Conservation (phyloP, 2,329 filamentous ascomycete genomes). For the Basipetospora sp. region DNA sequence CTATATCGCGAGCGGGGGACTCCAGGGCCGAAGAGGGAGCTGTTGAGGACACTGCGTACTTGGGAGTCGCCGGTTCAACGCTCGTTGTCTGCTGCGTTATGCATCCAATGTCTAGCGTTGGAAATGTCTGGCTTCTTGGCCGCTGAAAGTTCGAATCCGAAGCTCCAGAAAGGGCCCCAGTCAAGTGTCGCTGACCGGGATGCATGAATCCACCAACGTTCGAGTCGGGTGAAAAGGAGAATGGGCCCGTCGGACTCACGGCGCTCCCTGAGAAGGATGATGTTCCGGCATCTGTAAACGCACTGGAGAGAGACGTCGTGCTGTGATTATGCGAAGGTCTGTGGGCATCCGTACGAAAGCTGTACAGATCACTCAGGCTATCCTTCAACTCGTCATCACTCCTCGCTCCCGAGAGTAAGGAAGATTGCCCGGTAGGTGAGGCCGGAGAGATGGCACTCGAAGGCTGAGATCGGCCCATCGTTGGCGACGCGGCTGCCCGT, state of each 20-base stretch:
- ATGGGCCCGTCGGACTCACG: conserved; percentile 59
- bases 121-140: conserved; percentile 75
- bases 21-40: conserved; percentile 29
- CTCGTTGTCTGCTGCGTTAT: conserved; percentile 24
- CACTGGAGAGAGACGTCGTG: conserved; percentile 51
- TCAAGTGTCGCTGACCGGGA: conserved; percentile 18
- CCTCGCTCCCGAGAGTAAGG: conserved; percentile 54
- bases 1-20: conserved; percentile 36
- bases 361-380: conserved; percentile 17
- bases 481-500: conserved; percentile 22
- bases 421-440: conserved; percentile 52
- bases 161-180: conserved; percentile 13
- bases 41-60: conserved; percentile 35
- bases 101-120: conserved; percentile 51
- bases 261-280: conserved; percentile 49
- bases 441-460: conserved; percentile 52
- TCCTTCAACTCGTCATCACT: conserved; percentile 56
- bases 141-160: conserved; percentile 45
- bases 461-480: conserved; percentile 27
- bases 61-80: conserved; percentile 10
- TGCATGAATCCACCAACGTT: conserved; percentile 49
- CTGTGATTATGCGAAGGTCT: conserved; percentile 44
- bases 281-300: conserved; percentile 44
- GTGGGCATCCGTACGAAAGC: neutral
- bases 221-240: conserved; percentile 61